phyloP scores from a whole-genome alignment of 225 moss, liverwort and hornwort species.

The Marchantia polymorpha region DNA sequence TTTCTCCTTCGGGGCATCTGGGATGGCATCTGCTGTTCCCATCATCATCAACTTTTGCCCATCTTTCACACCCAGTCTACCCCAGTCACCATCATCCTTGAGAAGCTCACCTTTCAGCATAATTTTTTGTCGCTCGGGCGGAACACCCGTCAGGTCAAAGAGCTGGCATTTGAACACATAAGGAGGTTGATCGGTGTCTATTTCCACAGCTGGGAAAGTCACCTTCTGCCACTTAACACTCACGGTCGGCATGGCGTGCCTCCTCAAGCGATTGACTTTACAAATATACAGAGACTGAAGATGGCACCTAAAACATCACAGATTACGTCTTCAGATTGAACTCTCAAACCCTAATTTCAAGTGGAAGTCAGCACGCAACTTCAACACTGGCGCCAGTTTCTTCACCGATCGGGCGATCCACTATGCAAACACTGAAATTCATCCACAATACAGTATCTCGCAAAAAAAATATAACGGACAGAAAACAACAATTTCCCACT shows the following conservation, averaged over 20 bases:
- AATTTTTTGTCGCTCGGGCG: constrained; percentile 93
- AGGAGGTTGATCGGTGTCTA: constrained; percentile 79
- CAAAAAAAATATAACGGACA: background rate
- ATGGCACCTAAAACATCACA: constrained; percentile 1
- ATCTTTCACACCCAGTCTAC: constrained; percentile 74
- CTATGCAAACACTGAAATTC: too few relatives aligned
- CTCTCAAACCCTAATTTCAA: background rate
- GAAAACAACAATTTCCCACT: background rate
- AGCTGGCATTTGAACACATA: constrained; percentile 96
- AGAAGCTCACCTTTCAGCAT: constrained; percentile 87
- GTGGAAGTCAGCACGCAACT: background rate
- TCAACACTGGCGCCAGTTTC: background rate
- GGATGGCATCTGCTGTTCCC: constrained; percentile 88
- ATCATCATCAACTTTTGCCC: constrained; percentile 96
- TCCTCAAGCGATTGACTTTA: constrained; percentile 16
- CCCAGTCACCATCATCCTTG: constrained; percentile 83
- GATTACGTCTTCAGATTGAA: background rate
- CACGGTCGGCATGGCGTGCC: constrained; percentile 55
- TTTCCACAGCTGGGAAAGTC: constrained; percentile 78
- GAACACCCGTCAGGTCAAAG: constrained; percentile 91
- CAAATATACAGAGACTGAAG: background rate
- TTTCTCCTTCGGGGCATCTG: constrained; percentile 71
- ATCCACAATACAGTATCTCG: too few relatives aligned
- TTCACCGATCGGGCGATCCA: too few relatives aligned
- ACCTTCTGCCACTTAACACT: constrained; percentile 99